Conservation (phyloP, 495 filamentous ascomycete species). For the Hyphodiscus hymeniophilus region DNA sequence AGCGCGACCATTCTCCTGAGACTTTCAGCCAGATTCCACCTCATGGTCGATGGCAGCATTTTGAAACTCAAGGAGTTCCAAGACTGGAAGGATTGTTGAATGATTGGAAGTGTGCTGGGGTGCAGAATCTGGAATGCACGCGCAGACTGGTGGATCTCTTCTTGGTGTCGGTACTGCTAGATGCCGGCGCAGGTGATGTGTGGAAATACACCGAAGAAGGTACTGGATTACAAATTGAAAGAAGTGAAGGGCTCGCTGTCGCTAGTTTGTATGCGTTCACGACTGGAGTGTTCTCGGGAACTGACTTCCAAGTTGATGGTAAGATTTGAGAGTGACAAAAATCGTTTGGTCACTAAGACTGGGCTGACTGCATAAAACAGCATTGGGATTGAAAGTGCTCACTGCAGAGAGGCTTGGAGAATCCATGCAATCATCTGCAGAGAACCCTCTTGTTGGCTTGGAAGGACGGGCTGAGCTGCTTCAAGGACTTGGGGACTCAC, state of each 20-base stretch:
- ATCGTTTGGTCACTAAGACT: no score
- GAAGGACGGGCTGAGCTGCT: no score
- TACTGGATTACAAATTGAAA: constrained; percentile 69
- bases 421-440: no score
- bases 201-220: constrained; percentile 87
- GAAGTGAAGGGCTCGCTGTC: constrained; percentile 88
- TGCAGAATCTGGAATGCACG: constrained; percentile 64
- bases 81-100: constrained; percentile 57
- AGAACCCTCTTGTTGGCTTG: no score
- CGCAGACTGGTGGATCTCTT: constrained; percentile 74
- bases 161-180: constrained; percentile 74
- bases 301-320: no score
- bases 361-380: no score
- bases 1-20: no score
- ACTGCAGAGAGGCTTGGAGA: no score
- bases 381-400: no score
- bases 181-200: constrained; percentile 70
- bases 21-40: constrained; percentile 53
- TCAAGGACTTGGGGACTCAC: no score
- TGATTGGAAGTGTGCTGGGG: constrained; percentile 23
- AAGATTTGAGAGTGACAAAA: no score
- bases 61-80: constrained; percentile 65
- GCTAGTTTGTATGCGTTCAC: constrained; percentile 3
- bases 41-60: constrained; percentile 82
- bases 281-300: no score